These are phyloP conservation scores for Boletellus ananas DNA, from an alignment of 768 basidiomycete species.

Conservation along the genomic window DNA sequence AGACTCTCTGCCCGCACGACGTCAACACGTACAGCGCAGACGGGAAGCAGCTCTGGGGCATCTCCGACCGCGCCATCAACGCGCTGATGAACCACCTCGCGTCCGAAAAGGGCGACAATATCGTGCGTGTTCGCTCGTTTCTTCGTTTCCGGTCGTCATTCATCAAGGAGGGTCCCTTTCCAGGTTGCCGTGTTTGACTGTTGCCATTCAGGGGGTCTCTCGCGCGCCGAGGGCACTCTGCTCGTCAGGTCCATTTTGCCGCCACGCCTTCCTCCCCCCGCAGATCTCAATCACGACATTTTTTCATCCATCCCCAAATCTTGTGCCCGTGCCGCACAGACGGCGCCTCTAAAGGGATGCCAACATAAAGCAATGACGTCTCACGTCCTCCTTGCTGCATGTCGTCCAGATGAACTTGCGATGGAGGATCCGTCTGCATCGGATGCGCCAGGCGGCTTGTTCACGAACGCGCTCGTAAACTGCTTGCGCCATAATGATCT, in stretches of 20 bases:
- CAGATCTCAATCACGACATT: slow-evolving; percentile 11
- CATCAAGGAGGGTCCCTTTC: neutral
- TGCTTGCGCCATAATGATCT: slow-evolving; percentile 4
- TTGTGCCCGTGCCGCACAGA: slow-evolving; percentile 6
- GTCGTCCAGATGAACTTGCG: slow-evolving; percentile 13
- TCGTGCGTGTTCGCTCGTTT: slow-evolving; percentile 3
- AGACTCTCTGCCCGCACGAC: slow-evolving; percentile 14
- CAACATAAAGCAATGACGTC: slow-evolving; percentile 20
- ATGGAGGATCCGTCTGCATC: slow-evolving; percentile 6
- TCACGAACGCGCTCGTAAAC: slow-evolving; percentile 18
- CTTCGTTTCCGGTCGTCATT: neutral
- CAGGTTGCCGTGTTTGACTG: slow-evolving; percentile 20
- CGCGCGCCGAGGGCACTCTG: slow-evolving; percentile 5
- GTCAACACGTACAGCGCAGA: slow-evolving; percentile 1
- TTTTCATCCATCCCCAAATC: slow-evolving; percentile 2
- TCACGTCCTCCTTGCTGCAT: slow-evolving; percentile 21
- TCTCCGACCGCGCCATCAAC: slow-evolving; percentile 15
- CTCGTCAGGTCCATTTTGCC: slow-evolving; percentile 9
- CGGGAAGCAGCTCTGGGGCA: slow-evolving; percentile 6
- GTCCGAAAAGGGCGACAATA: slow-evolving; percentile 16
- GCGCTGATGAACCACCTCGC: slow-evolving; percentile 15
- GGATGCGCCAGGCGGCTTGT: slow-evolving; percentile 13
- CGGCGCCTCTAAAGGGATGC: slow-evolving; percentile 7
- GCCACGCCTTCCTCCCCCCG: slow-evolving; percentile 9
- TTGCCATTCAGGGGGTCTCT: slow-evolving; percentile 19